These are phyloP conservation scores for Betula pendula DNA, from an alignment of 306 rosid genomes.

Conservation along the genomic window DNA sequence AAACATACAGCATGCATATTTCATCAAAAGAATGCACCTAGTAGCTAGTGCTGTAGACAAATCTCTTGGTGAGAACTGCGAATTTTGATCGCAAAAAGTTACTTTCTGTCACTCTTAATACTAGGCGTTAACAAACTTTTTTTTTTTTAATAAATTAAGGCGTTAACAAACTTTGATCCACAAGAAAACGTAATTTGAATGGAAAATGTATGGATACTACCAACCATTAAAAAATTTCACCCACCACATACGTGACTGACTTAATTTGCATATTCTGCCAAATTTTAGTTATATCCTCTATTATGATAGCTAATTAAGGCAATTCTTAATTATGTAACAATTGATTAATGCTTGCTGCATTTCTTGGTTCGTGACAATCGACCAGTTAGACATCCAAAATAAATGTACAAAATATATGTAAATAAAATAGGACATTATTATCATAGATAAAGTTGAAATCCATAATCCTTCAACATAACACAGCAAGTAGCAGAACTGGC, in stretches of 20 bases:
- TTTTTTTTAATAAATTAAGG: too few relatives aligned
- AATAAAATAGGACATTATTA: slow-evolving; percentile 34
- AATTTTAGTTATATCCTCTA: too few relatives aligned
- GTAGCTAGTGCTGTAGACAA: too few relatives aligned
- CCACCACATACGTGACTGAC: too few relatives aligned
- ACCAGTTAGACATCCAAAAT: background rate
- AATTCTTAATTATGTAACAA: background rate
- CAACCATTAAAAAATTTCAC: too few relatives aligned
- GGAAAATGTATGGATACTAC: too few relatives aligned
- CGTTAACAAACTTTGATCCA: background rate
- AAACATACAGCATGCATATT: background rate
- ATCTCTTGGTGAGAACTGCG: background rate
- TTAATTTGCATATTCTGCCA: too few relatives aligned
- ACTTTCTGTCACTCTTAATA: background rate
- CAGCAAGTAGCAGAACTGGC: slow-evolving; percentile 17
- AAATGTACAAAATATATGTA: too few relatives aligned
- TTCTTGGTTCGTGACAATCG: background rate
- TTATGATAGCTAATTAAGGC: too few relatives aligned
- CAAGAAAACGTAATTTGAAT: background rate
- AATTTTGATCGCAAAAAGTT: background rate
- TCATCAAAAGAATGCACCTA: too few relatives aligned
- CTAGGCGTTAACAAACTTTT: background rate
- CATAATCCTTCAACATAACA: slow-evolving; percentile 39
- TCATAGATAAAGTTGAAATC: slow-evolving; percentile 22
- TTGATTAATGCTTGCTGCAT: background rate